These are phyloP conservation scores for Saccharomycopsis lassenensis DNA, from an alignment of 805 yeast genomes.

Conservation along the genomic window DNA sequence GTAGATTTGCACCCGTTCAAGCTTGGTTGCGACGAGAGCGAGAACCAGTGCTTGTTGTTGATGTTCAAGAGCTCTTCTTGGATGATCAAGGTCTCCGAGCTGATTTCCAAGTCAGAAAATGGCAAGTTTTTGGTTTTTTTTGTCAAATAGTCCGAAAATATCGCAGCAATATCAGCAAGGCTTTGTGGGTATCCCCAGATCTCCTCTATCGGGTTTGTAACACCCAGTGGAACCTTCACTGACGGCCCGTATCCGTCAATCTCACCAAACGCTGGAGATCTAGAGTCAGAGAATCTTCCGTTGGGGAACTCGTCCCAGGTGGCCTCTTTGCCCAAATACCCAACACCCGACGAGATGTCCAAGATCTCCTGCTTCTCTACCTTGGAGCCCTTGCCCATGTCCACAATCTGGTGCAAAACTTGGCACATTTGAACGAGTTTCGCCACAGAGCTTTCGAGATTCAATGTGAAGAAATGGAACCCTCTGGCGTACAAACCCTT, in stretches of 20 bases:
- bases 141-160: constrained; percentile 64
- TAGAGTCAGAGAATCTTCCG: constrained; percentile 90
- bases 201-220: constrained; percentile 46
- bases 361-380: constrained; percentile 46
- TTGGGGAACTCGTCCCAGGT: constrained; percentile 97
- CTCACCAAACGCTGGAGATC: constrained; percentile 96
- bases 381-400: not conserved
- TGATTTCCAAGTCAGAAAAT: constrained; percentile 81
- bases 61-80: constrained; percentile 82
- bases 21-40: constrained; percentile 95
- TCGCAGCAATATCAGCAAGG: constrained; percentile 45
- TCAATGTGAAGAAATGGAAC: constrained; percentile 86
- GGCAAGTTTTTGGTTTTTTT: constrained; percentile 73
- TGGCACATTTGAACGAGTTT: constrained; percentile 58
- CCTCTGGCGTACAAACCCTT: constrained; percentile 51
- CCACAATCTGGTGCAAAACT: constrained; percentile 8
- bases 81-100: constrained; percentile 83
- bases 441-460: constrained; percentile 86
- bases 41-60: constrained; percentile 65
- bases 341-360: constrained; percentile 77
- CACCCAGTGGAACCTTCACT: constrained; percentile 38
- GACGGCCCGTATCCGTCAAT: constrained; percentile 96
- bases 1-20: constrained; percentile 65
- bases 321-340: constrained; percentile 77
- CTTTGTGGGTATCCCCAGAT: constrained; percentile 75